Base-by-base conservation (phyloP, 2,329 filamentous ascomycete species). In the Aureobasidium mangrovei region DNA sequence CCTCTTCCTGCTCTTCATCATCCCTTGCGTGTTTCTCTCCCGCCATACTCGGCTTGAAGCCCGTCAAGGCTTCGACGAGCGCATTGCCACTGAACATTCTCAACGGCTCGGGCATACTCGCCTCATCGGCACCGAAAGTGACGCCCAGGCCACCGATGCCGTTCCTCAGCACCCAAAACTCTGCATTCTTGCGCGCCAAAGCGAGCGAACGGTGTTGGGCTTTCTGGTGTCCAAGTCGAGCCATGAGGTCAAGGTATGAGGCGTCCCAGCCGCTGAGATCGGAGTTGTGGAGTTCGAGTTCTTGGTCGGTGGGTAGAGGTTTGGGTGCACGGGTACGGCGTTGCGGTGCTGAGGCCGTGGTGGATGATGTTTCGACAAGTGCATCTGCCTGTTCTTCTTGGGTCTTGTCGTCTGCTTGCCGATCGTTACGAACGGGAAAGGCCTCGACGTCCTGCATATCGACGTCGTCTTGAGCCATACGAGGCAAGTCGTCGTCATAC, bases 211-310 rank as follows among this genome's bases (percentile, higher is more conserved):
- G 73, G 33, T 73, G 69, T 7, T 56, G 39, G 29, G 53, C 38
- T n/a, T 56, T 53, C n/a, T 47, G 35, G 8, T 44, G 54, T 18
- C 18, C 18, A 4, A 68, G 60, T 59, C 79, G 83, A 24, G 70
- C 63, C 80, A 88, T 90, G 59, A 83, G 84, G 8, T 70, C 61
- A 1, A 78, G 59, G 58, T 86, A 87, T 29, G 80, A 70, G 2
- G 71, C 68, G 57, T 79, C 79, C 79, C 81, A 84, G n/a, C 68
- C 65, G 1, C 72, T 68, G 2, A 86, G 67, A 24, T 81, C 78
- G 4, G 71, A 68, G 60, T 81, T 84, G 56, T 73, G 74, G 27
- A 85, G 66, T 57, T 79, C 75, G 9, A 75, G 76, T 2, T 62
- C 67, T 36, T 39, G 29, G 59, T 86, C 83, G 2, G 72, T 60